Conservation (phyloP, 257 asterid species). For the Nicotiana knightiana region DNA sequence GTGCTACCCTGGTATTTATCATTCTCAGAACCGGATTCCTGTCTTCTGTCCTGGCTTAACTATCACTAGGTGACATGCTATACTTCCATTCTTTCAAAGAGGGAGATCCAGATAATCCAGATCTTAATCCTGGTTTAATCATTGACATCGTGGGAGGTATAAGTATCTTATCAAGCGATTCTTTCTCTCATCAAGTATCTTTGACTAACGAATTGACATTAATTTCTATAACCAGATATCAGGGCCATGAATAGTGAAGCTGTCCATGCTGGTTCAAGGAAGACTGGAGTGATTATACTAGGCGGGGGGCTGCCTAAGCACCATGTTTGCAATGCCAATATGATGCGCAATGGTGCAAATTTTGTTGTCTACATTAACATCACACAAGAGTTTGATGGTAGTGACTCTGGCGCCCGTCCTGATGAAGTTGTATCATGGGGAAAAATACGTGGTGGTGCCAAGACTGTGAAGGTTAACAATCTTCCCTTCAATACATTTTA, state of each 20-base stretch:
- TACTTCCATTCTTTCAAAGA: slow-evolving; percentile 66
- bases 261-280: slow-evolving; percentile 72
- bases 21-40: slow-evolving; percentile 69
- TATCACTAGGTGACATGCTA: slow-evolving; percentile 86
- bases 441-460: slow-evolving; percentile 86
- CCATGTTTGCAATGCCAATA: slow-evolving; percentile 92
- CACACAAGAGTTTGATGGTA: slow-evolving; percentile 94
- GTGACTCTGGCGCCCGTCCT: slow-evolving; percentile 96
- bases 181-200: slow-evolving; percentile 1
- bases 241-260: slow-evolving; percentile 84
- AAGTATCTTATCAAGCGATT: background rate
- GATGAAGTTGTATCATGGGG: slow-evolving; percentile 99
- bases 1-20: background rate
- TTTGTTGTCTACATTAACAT: slow-evolving; percentile 84
- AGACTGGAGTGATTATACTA: slow-evolving; percentile 78
- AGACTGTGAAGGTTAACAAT: slow-evolving; percentile 67
- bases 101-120: slow-evolving; percentile 15
- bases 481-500: background rate
- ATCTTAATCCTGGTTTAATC: slow-evolving; percentile 63
- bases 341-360: slow-evolving; percentile 97
- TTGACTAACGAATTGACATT: slow-evolving; percentile 1
- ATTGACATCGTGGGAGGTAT: slow-evolving; percentile 87
- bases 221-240: slow-evolving; percentile 46
- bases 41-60: slow-evolving; percentile 92
- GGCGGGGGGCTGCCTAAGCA: slow-evolving; percentile 99